A percentile compares a stretch with the other conserved stretches of the same genome.
phyloP scores from a whole-genome alignment of 2,329 filamentous ascomycete species.

The Cordyceps tenuipes region DNA sequence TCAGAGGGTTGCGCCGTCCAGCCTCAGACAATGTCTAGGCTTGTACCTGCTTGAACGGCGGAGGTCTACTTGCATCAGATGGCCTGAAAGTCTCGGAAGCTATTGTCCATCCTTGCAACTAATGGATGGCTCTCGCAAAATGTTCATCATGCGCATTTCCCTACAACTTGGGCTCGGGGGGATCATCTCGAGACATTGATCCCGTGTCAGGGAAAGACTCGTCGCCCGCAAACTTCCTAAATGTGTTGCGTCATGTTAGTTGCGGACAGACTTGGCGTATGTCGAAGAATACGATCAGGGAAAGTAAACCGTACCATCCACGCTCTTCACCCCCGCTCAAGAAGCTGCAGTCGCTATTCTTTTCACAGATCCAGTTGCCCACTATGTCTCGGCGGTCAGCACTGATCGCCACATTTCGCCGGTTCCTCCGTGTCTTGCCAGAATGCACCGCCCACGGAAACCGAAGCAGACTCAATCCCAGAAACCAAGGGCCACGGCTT shows the following conservation, averaged over 20 bases:
- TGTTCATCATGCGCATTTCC: neutral
- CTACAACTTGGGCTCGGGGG: constrained; percentile 25
- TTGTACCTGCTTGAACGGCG: neutral
- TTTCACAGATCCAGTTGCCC: constrained; percentile 71
- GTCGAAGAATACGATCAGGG: constrained; percentile 7
- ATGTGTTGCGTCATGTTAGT: neutral
- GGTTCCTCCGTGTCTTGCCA: neutral
- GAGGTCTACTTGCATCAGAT: neutral
- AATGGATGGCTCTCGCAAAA: neutral
- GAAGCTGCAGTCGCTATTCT: constrained; percentile 81
- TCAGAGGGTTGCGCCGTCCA: neutral
- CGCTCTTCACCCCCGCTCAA: constrained; percentile 72
- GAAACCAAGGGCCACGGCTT: no score
- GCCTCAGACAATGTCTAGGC: constrained; percentile 10
- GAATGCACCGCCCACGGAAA: neutral
- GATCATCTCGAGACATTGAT: constrained; percentile 24
- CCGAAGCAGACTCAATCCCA: neutral
- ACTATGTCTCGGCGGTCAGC: constrained; percentile 25
- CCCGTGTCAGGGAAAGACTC: constrained; percentile 42
- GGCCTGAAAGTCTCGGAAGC: neutral
- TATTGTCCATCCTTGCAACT: neutral
- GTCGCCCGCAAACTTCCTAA: constrained; percentile 45
- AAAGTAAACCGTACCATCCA: constrained; percentile 60
- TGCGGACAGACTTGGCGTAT: neutral
- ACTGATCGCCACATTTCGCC: constrained; percentile 15